Base-by-base conservation (phyloP, 768 basidiomycete genomes). In the Candolleomyces eurysporus region DNA sequence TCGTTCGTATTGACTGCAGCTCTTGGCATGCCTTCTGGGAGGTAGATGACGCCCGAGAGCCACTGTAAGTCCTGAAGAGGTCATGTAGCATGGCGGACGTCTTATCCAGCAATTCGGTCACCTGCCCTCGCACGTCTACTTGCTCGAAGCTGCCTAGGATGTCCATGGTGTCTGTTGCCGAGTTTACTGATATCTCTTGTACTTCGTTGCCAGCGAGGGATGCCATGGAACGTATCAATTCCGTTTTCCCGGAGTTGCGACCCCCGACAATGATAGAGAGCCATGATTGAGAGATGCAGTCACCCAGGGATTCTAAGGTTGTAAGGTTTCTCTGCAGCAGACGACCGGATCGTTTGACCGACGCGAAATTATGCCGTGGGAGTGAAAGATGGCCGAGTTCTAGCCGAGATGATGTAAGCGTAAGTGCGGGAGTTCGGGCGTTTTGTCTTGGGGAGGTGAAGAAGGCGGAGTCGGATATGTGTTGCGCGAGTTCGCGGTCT, bases 101-200 rank as follows among this genome's bases (percentile, higher is more conserved):
- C 17, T 81, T 73, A 32, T 80, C 75, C 11, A 83, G 68, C 10
- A 82, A 60, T 17, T 69, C 67, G 10, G 74, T 58, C 32, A 78
- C 62, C 17, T 79, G 80, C 40, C 77, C 75, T n/a, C 73, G 74
- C 42, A 70, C 58, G 70, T 94, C 91, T 30, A 89, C 85, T 74
- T 98, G 96, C 74, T 99, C 97, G 69, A 98, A 98, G 71, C 92
- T 90, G 39, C 97, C 97, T 48, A 99, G 76, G 39, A 99, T 88
- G 73, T 99, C 97, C 72, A 89, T 88, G 1, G 95, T 92, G 71
- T 99, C 97, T 2, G 92, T 94, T 7, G 92, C 88, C 61, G 83
- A 88, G 71, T 91, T 96, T 69, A 98, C 78, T 17, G 86, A 79
- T 51, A 97, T 82, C 71, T 94, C 92, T 21, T 79, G 79, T 1